Conservation (phyloP, 2,329 filamentous ascomycete species). For the Parastagonospora nodorum region DNA sequence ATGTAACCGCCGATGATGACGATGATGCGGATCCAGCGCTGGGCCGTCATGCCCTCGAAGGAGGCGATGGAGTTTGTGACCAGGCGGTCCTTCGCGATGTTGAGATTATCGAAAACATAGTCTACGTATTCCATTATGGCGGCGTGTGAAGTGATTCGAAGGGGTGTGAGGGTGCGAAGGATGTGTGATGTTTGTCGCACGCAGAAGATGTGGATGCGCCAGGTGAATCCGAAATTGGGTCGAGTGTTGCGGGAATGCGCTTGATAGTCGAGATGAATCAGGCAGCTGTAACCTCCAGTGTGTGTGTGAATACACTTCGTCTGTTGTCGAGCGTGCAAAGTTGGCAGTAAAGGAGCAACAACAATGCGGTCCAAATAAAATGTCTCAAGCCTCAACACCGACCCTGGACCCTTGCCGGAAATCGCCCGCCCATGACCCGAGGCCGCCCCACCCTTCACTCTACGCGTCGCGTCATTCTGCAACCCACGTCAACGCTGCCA, state of each 20-base stretch:
- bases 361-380: neutral
- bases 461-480: conserved; percentile 27
- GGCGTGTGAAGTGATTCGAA: neutral
- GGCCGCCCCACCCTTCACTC: conserved; percentile 20
- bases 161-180: neutral
- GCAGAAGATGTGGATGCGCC: neutral
- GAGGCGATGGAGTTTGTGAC: conserved; percentile 49
- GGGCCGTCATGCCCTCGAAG: conserved; percentile 50
- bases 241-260: neutral
- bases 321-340: neutral
- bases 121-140: conserved; percentile 5
- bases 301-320: neutral
- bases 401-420: neutral
- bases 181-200: neutral
- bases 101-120: conserved; percentile 28
- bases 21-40: conserved; percentile 68
- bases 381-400: neutral
- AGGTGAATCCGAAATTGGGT: neutral
- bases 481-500: neutral
- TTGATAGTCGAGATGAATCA: neutral
- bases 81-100: conserved; percentile 44
- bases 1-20: conserved; percentile 74
- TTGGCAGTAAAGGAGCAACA: neutral
- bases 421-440: conserved; percentile 8
- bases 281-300: neutral